Evolutionary conservation across 1,139 yeast species (phyloP), one percentile per base, ranked within the genome.

Genomic region (Sugiyamaella xylanicola): DNA sequence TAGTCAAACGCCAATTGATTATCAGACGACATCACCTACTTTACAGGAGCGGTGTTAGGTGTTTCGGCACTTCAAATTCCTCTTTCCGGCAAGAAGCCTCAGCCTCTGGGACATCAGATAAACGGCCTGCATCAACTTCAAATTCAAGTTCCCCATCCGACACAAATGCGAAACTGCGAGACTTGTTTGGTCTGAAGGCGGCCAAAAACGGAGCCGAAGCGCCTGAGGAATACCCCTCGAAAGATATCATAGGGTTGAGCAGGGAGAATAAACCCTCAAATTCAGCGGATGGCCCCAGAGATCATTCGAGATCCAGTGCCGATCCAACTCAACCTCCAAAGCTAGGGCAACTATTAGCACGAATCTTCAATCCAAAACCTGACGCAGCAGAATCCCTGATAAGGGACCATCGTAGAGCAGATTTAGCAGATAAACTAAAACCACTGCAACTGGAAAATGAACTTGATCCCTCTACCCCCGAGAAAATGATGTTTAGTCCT

Each of bases 351-450:
- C 46, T 51, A 2, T 22, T 51, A 40, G 54, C 54, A 9, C 43
- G 49, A 15, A 51, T 51, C 15, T 51, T 51, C 54, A 51, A 46
- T 22, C 54, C 54, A 17, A 51, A 44, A 19, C 48, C 48, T 5
- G 25, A 46, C 27, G 50, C 46, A 2, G 21, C 46, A n/a, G 54
- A 51, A 16, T 39, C 48, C 9, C n/a, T 51, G 27, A 48, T 35
- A 29, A 25, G 46, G 29, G 40, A 32, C 19, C 39, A 39, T 20
- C 45, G 54, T 13, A 25, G 45, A 19, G 54, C 50, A 3, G 50
- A 44, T 16, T 4, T 51, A 17, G 50, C 39, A 9, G 37, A 44
- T n/a, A 27, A 25, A 37, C 41, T 45, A 3, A 39, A 15, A 2
- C 50, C 49, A 22, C 19, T 44, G 21, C 54, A 45, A 2, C 1